Evolutionary conservation across 345 rosid genomes (phyloP).

Genomic region (Melastoma malabathricum): DNA sequence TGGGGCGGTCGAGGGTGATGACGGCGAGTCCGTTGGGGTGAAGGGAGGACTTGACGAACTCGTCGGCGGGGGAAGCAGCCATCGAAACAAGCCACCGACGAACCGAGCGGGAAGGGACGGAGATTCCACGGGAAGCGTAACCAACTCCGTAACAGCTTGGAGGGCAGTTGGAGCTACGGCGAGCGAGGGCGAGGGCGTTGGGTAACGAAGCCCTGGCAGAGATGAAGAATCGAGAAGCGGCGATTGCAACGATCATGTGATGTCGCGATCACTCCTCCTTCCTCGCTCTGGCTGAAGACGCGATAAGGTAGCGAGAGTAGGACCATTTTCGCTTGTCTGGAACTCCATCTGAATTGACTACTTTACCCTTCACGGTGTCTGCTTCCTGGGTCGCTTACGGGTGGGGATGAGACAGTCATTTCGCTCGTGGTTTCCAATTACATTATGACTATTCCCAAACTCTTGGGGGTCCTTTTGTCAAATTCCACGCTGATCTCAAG

Average conservation of each 20-base stretch:
- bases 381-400: no score
- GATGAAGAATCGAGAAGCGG: constrained; percentile 14
- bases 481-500: no score
- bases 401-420: no score
- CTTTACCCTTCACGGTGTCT: no score
- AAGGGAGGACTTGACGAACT: constrained; percentile 58
- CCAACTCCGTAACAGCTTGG: no score
- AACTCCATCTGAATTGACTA: no score
- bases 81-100: constrained; percentile 21
- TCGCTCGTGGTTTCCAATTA: no score
- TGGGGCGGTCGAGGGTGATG: constrained; percentile 85
- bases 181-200: constrained; percentile 4
- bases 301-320: no score
- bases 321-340: no score
- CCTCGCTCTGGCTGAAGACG: no score
- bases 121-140: not conserved
- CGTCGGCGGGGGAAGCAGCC: constrained; percentile 33
- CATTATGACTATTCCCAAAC: no score
- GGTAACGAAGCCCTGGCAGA: not conserved
- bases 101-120: not conserved
- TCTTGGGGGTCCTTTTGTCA: no score
- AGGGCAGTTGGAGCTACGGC: not conserved
- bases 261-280: not conserved
- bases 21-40: constrained; percentile 78
- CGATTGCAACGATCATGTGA: not conserved